phyloP scores from a whole-genome alignment of 2,329 filamentous ascomycete species.

The Cladosporium austrohemisphaericum region DNA sequence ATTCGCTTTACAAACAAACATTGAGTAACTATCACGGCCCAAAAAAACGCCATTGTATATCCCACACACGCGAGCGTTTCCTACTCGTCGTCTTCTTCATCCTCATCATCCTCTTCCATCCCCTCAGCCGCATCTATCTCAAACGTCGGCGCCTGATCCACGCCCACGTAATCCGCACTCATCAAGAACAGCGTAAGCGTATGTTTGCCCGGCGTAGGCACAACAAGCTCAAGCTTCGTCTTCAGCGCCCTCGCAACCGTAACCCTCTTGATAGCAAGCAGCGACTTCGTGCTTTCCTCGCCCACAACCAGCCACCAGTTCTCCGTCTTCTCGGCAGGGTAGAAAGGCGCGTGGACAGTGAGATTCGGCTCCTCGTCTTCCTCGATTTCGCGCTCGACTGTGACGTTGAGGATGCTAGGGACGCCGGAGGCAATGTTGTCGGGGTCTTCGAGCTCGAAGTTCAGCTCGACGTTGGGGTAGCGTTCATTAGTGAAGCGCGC shows the following conservation, averaged over 20 bases:
- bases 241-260: slow-evolving; percentile 77
- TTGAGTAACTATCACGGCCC: too few species aligned
- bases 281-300: slow-evolving; percentile 80
- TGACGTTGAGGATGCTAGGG: slow-evolving; percentile 77
- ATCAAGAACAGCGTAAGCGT: slow-evolving; percentile 89
- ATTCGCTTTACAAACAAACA: too few species aligned
- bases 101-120: slow-evolving; percentile 91
- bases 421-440: slow-evolving; percentile 76
- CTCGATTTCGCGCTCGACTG: slow-evolving; percentile 75
- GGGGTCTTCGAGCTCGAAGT: slow-evolving; percentile 78
- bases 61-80: background rate
- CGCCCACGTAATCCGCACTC: slow-evolving; percentile 94
- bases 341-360: slow-evolving; percentile 92
- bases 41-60: too few species aligned
- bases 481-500: slow-evolving; percentile 93
- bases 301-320: slow-evolving; percentile 98
- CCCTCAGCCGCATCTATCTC: slow-evolving; percentile 81
- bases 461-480: slow-evolving; percentile 90
- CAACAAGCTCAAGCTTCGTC: slow-evolving; percentile 79
- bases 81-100: slow-evolving; percentile 58
- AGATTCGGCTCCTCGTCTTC: slow-evolving; percentile 71
- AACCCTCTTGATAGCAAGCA: slow-evolving; percentile 91
- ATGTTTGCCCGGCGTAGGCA: slow-evolving; percentile 78
- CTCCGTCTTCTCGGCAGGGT: slow-evolving; percentile 85
- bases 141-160: slow-evolving; percentile 93